phyloP scores from a whole-genome alignment of 2,329 filamentous ascomycete species.

The Pyricularia grisea region DNA sequence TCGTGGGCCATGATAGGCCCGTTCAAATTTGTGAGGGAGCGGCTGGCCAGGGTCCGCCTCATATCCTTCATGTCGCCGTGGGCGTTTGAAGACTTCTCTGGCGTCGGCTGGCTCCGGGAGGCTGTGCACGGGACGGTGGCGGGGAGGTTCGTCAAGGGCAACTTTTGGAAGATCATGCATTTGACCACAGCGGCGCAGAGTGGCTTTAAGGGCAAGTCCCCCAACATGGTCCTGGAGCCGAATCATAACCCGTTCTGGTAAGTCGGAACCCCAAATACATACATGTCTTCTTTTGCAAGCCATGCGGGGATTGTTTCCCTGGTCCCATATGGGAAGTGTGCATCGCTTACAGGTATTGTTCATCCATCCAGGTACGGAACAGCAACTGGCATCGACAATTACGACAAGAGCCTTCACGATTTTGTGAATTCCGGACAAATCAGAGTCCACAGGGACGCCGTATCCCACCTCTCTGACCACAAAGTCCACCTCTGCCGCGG shows the following conservation, averaged over 20 bases:
- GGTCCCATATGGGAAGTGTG: background rate
- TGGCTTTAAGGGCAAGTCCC: slow-evolving; percentile 31
- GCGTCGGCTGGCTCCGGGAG: slow-evolving; percentile 13
- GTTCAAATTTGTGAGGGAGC: slow-evolving; percentile 38
- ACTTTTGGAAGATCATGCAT: slow-evolving; percentile 42
- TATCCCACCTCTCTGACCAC: slow-evolving; percentile 33
- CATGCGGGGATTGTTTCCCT: too few species aligned
- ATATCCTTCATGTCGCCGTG: slow-evolving; percentile 31
- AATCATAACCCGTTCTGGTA: slow-evolving; percentile 33
- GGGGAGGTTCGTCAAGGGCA: slow-evolving; percentile 23
- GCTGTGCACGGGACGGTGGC: slow-evolving; percentile 13
- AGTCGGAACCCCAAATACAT: background rate
- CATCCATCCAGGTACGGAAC: slow-evolving; percentile 38
- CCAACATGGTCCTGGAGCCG: slow-evolving; percentile 19
- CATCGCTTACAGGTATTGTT: background rate
- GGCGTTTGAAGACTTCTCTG: slow-evolving; percentile 14
- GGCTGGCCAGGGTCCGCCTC: slow-evolving; percentile 34
- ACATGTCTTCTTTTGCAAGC: background rate
- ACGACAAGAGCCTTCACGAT: slow-evolving; percentile 45
- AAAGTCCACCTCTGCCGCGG: slow-evolving; percentile 38
- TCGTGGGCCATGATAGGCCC: slow-evolving; percentile 39
- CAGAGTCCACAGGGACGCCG: slow-evolving; percentile 43
- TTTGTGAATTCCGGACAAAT: slow-evolving; percentile 44
- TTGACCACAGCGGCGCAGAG: slow-evolving; percentile 14
- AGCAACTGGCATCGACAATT: slow-evolving; percentile 52